These are phyloP conservation scores for Herpetospermum pedunculosum DNA, from an alignment of 306 rosid species.

Conservation along the genomic window DNA sequence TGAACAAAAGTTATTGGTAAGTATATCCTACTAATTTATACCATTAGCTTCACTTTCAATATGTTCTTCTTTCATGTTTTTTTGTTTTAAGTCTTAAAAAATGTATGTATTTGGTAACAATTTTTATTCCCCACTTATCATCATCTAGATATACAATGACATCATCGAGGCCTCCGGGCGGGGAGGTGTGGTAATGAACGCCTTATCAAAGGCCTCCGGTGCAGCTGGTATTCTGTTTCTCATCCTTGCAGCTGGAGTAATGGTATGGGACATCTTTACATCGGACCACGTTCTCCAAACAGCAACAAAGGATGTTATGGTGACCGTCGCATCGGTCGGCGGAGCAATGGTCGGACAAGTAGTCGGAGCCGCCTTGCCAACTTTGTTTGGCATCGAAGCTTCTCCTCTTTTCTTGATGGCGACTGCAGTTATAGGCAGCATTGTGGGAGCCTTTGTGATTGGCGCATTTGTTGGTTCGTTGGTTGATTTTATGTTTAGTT, in stretches of 20 bases:
- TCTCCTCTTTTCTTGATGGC: neutral
- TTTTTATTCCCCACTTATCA: no score
- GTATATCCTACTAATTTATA: neutral
- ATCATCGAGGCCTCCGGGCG: neutral
- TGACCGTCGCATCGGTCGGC: neutral
- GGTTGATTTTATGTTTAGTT: neutral
- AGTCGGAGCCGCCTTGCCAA: neutral
- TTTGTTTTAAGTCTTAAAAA: neutral
- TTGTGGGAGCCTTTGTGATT: neutral
- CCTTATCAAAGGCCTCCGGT: neutral
- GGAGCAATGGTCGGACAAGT: neutral
- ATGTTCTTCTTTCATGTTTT: no score
- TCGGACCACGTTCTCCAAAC: neutral
- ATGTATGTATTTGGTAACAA: neutral
- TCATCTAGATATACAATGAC: no score
- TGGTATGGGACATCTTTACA: constrained; percentile 3
- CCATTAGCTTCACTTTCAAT: neutral
- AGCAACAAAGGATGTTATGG: neutral
- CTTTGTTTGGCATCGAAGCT: neutral
- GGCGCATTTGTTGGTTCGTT: neutral
- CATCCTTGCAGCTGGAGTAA: neutral
- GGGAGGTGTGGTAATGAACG: neutral
- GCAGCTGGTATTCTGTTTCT: neutral
- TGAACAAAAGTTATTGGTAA: neutral
- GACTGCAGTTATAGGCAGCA: neutral